Base-by-base conservation (phyloP, 2,329 filamentous ascomycete genomes). In the Claviceps sp. region DNA sequence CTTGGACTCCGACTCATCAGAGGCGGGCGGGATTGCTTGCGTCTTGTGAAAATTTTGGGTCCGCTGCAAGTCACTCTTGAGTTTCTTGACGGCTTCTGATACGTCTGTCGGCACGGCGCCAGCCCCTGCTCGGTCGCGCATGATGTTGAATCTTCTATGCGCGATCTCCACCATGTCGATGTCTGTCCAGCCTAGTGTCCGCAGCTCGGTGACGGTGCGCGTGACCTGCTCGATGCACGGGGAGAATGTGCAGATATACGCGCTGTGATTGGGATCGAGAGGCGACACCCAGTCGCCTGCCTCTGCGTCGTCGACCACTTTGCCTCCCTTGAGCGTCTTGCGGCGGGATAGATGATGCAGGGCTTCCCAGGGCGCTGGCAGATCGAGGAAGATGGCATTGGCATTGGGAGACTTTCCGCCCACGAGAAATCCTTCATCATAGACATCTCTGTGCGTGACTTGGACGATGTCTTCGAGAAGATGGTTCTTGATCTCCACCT, bases 201-300 rank as follows among this genome's bases (percentile, higher is more conserved):
- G 84, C 67, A 98, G 77, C 13, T 81, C 79, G 11, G 86, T 84
- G 51, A 95, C 83, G 0, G 93, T 97, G 52, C 83, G 81, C 50
- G 86, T 88, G 22, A 94, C 91, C 71, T 98, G 93, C 69, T 98
- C 93, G 58, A 98, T 94, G 67, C 93, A 98, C 0, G 93, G 93
- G 1, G 86, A 94, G 70, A 98, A 98, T 0, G 89, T 94, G 72
- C 93, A 98, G 51, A 98, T 78, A 62, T 93, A 78, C 1, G 84
- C 80, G 5, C 85, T 77, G 43, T 79, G 76, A n/a, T 76, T 75
- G 0, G 87, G 82, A 58, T 93, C 84, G 11, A 97, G 74, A 0
- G 79, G 75, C 0, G 79, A 83, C 16, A 75, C 63, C 71, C 77
- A 82, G 41, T 53, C 58, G 24, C 56, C 47, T 47, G 47, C 9